Evolutionary conservation across 805 yeast genomes (phyloP), one percentile per base, ranked within the genome.

Genomic region (Wickerhamomyces pijperi): DNA sequence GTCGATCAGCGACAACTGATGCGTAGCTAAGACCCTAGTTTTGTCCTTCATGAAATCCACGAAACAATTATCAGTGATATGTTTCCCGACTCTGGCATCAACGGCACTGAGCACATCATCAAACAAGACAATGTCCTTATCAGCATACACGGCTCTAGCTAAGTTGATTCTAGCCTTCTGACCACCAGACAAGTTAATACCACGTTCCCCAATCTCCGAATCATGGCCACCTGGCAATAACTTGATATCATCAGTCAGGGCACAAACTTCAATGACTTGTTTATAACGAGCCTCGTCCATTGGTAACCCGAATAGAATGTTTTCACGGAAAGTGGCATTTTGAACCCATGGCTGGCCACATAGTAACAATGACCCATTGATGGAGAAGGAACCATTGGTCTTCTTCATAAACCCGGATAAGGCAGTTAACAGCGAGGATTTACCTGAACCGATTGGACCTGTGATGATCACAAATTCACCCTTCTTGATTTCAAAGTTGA

Each of bases 71-170:
- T 73, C 67, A 63, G 80, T 70, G 37, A 81, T 78, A 49, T 78
- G 81, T 42, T 71, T 70, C 13, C 87, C 88, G 34, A 81, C 88
- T 47, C 78, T 74, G 19, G 85, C 84, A 56, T 81, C 88, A 21
- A 81, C 88, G 12, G 90, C 88, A 57, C 80, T 72, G 37, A 81
- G 65, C 13, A 80, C 82, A 51, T 81, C 90, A 53, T 81, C 90
- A 38, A 81, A 57, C 40, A 81, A 53, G 16, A 77, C 60, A n/a
- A 79, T 76, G 42, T 78, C 82, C 17, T 67, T 69, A 23, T 74
- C 62, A 3, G 77, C 70, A 49, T 81, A 81, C 2, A 79, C 81
- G 1, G 87, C 78, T 53, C 88, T 66, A 6, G 88, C 88, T 42
- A 81, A 60, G 46, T 73, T 68, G 39, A 81, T 65, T 50, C 90